Evolutionary conservation across 345 rosid genomes (phyloP).

Genomic region (Combretum micranthum): DNA sequence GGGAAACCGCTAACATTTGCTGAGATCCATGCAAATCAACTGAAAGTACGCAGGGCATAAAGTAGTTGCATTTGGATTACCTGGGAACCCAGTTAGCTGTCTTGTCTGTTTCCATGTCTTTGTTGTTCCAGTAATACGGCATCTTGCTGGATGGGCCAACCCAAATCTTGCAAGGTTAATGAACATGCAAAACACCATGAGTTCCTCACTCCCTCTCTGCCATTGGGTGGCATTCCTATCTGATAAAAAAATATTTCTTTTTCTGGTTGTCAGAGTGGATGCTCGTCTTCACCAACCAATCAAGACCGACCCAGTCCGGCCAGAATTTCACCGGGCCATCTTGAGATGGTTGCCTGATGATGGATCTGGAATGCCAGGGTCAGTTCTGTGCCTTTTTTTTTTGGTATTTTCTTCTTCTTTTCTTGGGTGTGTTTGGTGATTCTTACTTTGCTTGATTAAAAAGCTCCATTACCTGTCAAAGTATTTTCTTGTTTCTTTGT

Average conservation of each 20-base stretch:
- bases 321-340: slow-evolving; percentile 72
- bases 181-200: slow-evolving; percentile 10
- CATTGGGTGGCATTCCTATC: slow-evolving; percentile 1
- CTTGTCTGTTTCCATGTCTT: slow-evolving; percentile 84
- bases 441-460: too few relatives aligned
- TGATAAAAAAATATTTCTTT: slow-evolving; percentile 1
- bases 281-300: slow-evolving; percentile 61
- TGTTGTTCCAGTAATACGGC: slow-evolving; percentile 72
- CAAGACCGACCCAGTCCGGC: slow-evolving; percentile 53
- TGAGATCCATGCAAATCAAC: slow-evolving; percentile 37
- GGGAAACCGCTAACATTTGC: slow-evolving; percentile 95
- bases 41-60: slow-evolving; percentile 26
- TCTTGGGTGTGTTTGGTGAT: not conserved
- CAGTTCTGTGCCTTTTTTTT: slow-evolving; percentile 15
- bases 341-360: slow-evolving; percentile 70
- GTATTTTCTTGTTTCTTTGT: not conserved
- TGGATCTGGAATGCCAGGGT: slow-evolving; percentile 91
- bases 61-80: slow-evolving; percentile 89
- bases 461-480: too few relatives aligned
- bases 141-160: slow-evolving; percentile 80
- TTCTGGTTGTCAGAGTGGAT: slow-evolving; percentile 43
- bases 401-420: not conserved
- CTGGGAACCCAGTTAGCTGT: slow-evolving; percentile 98
- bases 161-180: slow-evolving; percentile 67
- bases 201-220: not conserved